Base-by-base conservation (phyloP, 2,329 filamentous ascomycete genomes). In the Verticillium nonalfalfae region DNA sequence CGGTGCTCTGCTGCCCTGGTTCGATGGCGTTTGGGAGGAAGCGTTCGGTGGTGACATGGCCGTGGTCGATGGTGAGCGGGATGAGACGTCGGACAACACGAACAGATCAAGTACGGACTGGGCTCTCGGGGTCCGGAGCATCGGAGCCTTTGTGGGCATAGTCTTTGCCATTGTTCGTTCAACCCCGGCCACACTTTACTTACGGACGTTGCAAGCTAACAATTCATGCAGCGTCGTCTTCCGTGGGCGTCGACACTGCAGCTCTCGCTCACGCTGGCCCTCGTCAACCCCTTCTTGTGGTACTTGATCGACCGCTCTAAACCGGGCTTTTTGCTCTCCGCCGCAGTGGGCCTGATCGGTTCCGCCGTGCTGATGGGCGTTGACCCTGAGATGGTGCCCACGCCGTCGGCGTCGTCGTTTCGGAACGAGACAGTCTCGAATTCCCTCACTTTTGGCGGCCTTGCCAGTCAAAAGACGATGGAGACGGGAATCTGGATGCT, bases 161-260 rank as follows among this genome's bases (percentile, higher is more conserved):
- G 78, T 83, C 10, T 86, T 86, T 73, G 84, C 84, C 21, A 96
- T 99, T 79, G 92, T 96, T 79, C 79, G 90, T 82, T 40, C 45
- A 57, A 34, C 58, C 55, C 21, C 35, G 38, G 55, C 40, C 11
- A 31, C 54, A 31, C 61, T 52, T 52, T 50, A 50, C 6, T 21
- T 57, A 5, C 6, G 15, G 5, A 9, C 9, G 21, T 13, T 45
- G n/a, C 45, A 39, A 26, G 58, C 61, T 64, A 56, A 61, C 33
- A 60, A 33, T 31, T 5, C 21, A n/a, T n/a, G 36, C 56, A 96
- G 91, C 89, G 95, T 66, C 91, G 90, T 74, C 85, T 97, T 10
- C 90, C 92, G 1, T 99, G 95, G 95, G 85, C 93, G 68, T 97
- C 93, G 9, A 95, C 93, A 1, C 85, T 97, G n/a, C 95, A 99